Conservation (phyloP, 768 basidiomycete species). For the Obba rivulosa region DNA sequence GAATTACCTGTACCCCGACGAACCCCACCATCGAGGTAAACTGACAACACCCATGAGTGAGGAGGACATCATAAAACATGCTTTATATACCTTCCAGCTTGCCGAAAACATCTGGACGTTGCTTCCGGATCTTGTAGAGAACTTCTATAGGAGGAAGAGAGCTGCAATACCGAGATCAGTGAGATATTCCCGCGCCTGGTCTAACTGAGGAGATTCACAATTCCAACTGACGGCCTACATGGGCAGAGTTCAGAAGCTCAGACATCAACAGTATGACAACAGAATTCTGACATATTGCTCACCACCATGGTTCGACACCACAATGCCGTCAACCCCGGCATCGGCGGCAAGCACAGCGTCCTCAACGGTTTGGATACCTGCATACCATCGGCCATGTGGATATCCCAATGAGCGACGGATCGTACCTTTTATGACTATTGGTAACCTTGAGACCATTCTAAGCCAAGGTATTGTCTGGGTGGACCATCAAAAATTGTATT, state of each 20-base stretch:
- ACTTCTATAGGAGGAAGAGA: conserved; percentile 76
- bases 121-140: conserved; percentile 63
- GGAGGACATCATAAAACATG: neutral
- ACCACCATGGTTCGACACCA: conserved; percentile 92
- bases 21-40: conserved; percentile 86
- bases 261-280: neutral
- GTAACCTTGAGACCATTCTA: conserved; percentile 57
- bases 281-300: too few relatives aligned
- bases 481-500: neutral
- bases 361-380: conserved; percentile 68
- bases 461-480: conserved; percentile 69
- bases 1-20: conserved; percentile 69
- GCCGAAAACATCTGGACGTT: conserved; percentile 69
- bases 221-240: conserved; percentile 58
- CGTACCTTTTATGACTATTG: conserved; percentile 63
- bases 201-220: conserved; percentile 41
- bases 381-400: neutral
- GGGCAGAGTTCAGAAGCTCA: neutral
- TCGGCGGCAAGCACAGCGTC: conserved; percentile 84
- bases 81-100: conserved; percentile 55
- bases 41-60: conserved; percentile 27
- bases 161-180: conserved; percentile 30
- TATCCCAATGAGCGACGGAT: neutral
- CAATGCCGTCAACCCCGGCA: conserved; percentile 83
- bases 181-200: conserved; percentile 7